Conservation (phyloP, 805 yeast species). For the Yamadazyma nakazawae region DNA sequence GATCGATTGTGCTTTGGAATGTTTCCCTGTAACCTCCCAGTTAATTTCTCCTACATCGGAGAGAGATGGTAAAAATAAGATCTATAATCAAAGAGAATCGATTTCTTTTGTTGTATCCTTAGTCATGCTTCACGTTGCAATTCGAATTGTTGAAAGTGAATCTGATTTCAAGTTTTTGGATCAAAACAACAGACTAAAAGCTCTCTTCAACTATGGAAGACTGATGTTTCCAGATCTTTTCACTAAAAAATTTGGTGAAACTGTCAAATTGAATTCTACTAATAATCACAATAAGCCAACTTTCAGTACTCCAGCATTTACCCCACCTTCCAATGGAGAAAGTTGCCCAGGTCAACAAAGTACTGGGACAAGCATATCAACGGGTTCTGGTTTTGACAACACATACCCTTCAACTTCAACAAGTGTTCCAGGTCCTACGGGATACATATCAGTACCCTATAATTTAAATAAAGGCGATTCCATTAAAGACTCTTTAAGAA, state of each 20-base stretch:
- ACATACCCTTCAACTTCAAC: neutral
- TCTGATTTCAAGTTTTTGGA: slow-evolving; percentile 16
- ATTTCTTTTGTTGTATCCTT: slow-evolving; percentile 19
- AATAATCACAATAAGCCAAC: neutral
- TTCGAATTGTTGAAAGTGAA: slow-evolving; percentile 21
- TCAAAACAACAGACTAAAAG: slow-evolving; percentile 15
- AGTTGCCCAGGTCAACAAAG: neutral
- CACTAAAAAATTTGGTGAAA: neutral
- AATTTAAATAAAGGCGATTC: neutral
- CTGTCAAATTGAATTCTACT: neutral
- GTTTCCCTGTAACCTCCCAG: slow-evolving; percentile 11
- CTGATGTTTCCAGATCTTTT: slow-evolving; percentile 20
- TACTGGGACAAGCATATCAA: neutral
- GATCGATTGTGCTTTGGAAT: slow-evolving; percentile 16
- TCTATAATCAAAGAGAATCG: slow-evolving; percentile 17
- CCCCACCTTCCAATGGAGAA: neutral
- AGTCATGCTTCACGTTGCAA: slow-evolving; percentile 19
- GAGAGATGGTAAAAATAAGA: neutral
- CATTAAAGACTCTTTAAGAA: neutral
- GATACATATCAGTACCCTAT: slow-evolving; percentile 11
- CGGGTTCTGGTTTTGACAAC: neutral
- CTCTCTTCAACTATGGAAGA: slow-evolving; percentile 17
- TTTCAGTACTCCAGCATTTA: no score
- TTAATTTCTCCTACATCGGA: neutral
- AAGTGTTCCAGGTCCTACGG: slow-evolving; percentile 15